Percentiles rank a stretch among this genome's conserved stretches.
These are phyloP conservation scores for Tulasnella sp. DNA, from an alignment of 768 basidiomycete genomes.

Conservation along the genomic window DNA sequence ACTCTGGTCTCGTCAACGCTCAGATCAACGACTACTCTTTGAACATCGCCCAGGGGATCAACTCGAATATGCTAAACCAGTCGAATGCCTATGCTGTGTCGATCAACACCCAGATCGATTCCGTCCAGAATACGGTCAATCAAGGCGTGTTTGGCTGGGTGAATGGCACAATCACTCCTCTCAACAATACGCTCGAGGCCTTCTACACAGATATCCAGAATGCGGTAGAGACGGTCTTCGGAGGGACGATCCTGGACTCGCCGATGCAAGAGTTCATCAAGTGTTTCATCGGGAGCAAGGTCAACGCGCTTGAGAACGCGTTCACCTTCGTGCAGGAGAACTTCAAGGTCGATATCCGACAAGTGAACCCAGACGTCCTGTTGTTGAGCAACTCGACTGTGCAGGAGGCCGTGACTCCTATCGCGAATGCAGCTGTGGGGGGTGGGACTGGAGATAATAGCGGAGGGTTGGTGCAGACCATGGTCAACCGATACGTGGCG, in stretches of 20 bases:
- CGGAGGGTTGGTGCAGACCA: conserved; percentile 52
- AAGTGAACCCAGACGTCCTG: conserved; percentile 61
- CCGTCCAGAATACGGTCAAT: conserved; percentile 67
- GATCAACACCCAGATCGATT: conserved; percentile 60
- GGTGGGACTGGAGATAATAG: conserved; percentile 35
- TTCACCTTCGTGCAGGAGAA: conserved; percentile 88
- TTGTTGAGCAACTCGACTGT: conserved; percentile 62
- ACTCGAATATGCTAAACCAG: conserved; percentile 72
- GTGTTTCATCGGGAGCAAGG: conserved; percentile 87
- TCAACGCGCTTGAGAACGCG: conserved; percentile 73
- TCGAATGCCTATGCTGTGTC: conserved; percentile 65
- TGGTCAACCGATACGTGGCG: conserved; percentile 61
- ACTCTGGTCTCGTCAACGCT: conserved; percentile 46
- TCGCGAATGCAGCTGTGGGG: conserved; percentile 65
- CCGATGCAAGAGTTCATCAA: conserved; percentile 79
- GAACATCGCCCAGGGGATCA: conserved; percentile 64
- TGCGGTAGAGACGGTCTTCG: conserved; percentile 67
- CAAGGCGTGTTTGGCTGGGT: conserved; percentile 91
- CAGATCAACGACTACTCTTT: conserved; percentile 56
- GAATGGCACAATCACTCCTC: conserved; percentile 72
- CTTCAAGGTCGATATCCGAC: conserved; percentile 67
- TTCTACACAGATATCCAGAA: conserved; percentile 83
- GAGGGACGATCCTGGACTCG: conserved; percentile 66
- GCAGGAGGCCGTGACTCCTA: conserved; percentile 65
- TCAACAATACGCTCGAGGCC: conserved; percentile 74